Percentiles rank a stretch among this genome's conserved stretches.
Evolutionary conservation across 2,329 filamentous ascomycete species (phyloP).

Genomic region (Aspergillus novofumigatus): DNA sequence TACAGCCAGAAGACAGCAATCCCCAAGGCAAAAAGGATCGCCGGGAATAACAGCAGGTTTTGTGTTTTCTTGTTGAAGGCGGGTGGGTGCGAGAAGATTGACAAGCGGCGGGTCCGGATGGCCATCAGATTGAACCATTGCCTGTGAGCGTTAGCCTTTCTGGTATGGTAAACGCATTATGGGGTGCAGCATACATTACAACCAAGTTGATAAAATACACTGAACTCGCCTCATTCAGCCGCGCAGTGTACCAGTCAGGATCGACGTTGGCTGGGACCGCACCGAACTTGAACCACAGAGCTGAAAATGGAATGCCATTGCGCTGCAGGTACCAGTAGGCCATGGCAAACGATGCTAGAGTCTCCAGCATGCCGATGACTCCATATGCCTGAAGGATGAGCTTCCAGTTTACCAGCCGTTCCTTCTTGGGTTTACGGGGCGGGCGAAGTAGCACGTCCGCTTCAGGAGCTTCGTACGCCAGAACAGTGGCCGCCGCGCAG

Average conservation of each 20-base stretch:
- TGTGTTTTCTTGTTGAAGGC: slow-evolving; percentile 60
- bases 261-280: slow-evolving; percentile 48
- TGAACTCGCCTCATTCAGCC: slow-evolving; percentile 62
- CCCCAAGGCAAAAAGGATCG: slow-evolving; percentile 63
- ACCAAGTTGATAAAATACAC: slow-evolving; percentile 80
- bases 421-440: slow-evolving; percentile 64
- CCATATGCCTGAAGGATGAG: slow-evolving; percentile 70
- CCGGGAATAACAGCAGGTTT: slow-evolving; percentile 66
- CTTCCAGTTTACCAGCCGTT: slow-evolving; percentile 69
- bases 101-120: slow-evolving; percentile 60
- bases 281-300: slow-evolving; percentile 67
- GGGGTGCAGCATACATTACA: slow-evolving; percentile 57
- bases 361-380: slow-evolving; percentile 63
- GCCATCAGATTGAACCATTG: slow-evolving; percentile 74
- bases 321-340: slow-evolving; percentile 59
- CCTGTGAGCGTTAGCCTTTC: slow-evolving; percentile 26
- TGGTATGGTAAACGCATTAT: background rate
- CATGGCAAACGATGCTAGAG: slow-evolving; percentile 59
- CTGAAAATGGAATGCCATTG: slow-evolving; percentile 60
- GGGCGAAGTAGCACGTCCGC: slow-evolving; percentile 67
- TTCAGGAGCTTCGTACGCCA: slow-evolving; percentile 74
- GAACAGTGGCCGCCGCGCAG: slow-evolving; percentile 65
- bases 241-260: slow-evolving; percentile 50
- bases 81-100: slow-evolving; percentile 69
- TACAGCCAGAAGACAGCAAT: slow-evolving; percentile 71